Evolutionary conservation across 805 yeast genomes (phyloP).

Genomic region (Grigorovia jiainica): DNA sequence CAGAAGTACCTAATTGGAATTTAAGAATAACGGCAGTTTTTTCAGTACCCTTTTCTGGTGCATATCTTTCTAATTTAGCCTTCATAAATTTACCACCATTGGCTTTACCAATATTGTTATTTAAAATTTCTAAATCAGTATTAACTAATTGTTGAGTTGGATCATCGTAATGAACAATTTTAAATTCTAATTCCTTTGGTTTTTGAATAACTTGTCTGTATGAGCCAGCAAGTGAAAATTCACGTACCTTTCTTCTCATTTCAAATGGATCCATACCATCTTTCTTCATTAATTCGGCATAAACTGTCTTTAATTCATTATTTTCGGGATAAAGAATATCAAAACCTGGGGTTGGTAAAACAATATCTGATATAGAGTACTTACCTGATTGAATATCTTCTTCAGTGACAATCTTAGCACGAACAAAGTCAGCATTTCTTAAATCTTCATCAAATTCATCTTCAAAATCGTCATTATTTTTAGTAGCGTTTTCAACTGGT

Average conservation of each 20-base stretch:
- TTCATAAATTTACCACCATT: slow-evolving; percentile 26
- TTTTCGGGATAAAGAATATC: slow-evolving; percentile 82
- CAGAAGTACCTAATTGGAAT: slow-evolving; percentile 72
- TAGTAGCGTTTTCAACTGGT: slow-evolving; percentile 10
- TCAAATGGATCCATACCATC: slow-evolving; percentile 78
- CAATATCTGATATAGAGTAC: slow-evolving; percentile 70
- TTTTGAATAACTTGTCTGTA: slow-evolving; percentile 66
- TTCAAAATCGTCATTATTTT: slow-evolving; percentile 30
- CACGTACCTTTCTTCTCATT: slow-evolving; percentile 79
- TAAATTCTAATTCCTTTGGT: slow-evolving; percentile 56
- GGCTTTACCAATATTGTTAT: slow-evolving; percentile 27
- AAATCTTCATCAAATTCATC: slow-evolving; percentile 66
- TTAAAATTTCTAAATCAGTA: slow-evolving; percentile 62
- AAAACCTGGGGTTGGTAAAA: slow-evolving; percentile 94
- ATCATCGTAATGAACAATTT: slow-evolving; percentile 49
- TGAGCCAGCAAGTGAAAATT: slow-evolving; percentile 86
- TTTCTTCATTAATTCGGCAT: slow-evolving; percentile 61
- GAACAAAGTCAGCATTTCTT: slow-evolving; percentile 42
- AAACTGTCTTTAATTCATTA: slow-evolving; percentile 46
- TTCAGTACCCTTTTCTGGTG: slow-evolving; percentile 33
- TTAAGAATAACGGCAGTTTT: slow-evolving; percentile 64
- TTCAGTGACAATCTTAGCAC: slow-evolving; percentile 67
- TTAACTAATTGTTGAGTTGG: slow-evolving; percentile 63
- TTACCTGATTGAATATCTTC: slow-evolving; percentile 55
- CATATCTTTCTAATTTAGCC: slow-evolving; percentile 25